phyloP scores from a whole-genome alignment of 129 eudicot genomes.

The Solidago caesia region DNA sequence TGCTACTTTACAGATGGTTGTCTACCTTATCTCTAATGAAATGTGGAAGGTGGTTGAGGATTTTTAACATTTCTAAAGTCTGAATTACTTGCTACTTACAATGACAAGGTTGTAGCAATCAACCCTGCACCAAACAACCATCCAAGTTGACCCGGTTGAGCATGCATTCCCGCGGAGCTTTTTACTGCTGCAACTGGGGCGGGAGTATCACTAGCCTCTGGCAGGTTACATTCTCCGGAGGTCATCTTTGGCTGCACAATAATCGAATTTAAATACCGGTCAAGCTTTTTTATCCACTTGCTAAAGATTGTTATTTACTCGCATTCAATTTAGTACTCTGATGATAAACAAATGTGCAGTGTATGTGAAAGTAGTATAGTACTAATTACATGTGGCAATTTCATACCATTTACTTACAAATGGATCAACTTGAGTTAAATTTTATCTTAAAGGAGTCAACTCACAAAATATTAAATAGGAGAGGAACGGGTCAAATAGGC shows the following conservation, averaged over 20 bases:
- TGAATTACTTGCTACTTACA: slow-evolving; percentile 20
- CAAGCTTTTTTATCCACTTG: neutral
- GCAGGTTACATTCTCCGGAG: slow-evolving; percentile 54
- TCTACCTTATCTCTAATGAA: neutral
- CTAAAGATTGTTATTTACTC: no score
- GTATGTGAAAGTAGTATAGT: neutral
- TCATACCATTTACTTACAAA: no score
- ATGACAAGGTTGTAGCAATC: slow-evolving; percentile 21
- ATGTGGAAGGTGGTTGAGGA: neutral
- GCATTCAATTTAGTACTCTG: neutral
- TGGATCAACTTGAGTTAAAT: no score
- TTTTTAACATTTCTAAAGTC: slow-evolving; percentile 7
- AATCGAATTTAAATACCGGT: neutral
- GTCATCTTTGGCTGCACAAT: slow-evolving; percentile 64
- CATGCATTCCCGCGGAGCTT: slow-evolving; percentile 24
- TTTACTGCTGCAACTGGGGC: slow-evolving; percentile 22
- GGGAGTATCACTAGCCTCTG: slow-evolving; percentile 43
- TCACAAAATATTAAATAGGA: neutral
- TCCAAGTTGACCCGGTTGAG: slow-evolving; percentile 23
- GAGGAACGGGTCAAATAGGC: neutral
- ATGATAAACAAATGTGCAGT: neutral
- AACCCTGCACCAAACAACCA: slow-evolving; percentile 37
- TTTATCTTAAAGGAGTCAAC: neutral
- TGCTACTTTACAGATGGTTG: neutral
- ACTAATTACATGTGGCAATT: neutral